Base-by-base conservation (phyloP, 495 filamentous ascomycete species). In the Jackrogersella multiformis region DNA sequence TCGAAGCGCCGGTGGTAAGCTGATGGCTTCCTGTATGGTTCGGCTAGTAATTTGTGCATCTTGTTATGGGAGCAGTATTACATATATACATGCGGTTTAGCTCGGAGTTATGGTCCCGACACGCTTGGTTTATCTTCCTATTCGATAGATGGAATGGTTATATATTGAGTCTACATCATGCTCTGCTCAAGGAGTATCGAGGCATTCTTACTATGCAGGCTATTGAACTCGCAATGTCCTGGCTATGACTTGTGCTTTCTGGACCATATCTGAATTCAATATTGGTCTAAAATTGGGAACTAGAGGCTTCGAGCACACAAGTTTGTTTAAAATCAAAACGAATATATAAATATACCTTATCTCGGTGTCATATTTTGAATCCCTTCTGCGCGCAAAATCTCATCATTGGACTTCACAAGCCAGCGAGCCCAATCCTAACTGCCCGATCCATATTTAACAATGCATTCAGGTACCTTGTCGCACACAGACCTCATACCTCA, bases 51-150 rank as follows among this genome's bases (percentile, higher is more conserved):
- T 28, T 32, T 56, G 34, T 56, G 21, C 16, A 32, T 30, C 16
- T 51, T 53, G 7, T 36, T 36, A 32, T 48, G 9, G 23, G 39
- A 48, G 16, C 8, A 18, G 20, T 45, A 20, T 36, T 54, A 28
- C 48, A 39, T 61, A 63, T 5, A 64, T 57, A 56, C 12, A 56
- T 64, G 51, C 18, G 9, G 30, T 51, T 51, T 20, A 44, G 23
- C 26, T 56, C 24, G 52, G 61, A 42, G 53, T 57, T 49, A 5
- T 2, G 41, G 41, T 16, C 7, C 51, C 8, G n/a, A 41, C 34
- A 44, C 24, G 24, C 32, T 64, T 56, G 52, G 34, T 35, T 15
- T 41, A 20, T 36, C 26, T 52, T 24, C 16, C 28, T 60, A 24
- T 39, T 23, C 39, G 54, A 45, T 28, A 34, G 26, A 61, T 20